These are phyloP conservation scores for Sphaerulina vaccinii DNA, from an alignment of 2,329 filamentous ascomycete genomes.

Conservation along the genomic window DNA sequence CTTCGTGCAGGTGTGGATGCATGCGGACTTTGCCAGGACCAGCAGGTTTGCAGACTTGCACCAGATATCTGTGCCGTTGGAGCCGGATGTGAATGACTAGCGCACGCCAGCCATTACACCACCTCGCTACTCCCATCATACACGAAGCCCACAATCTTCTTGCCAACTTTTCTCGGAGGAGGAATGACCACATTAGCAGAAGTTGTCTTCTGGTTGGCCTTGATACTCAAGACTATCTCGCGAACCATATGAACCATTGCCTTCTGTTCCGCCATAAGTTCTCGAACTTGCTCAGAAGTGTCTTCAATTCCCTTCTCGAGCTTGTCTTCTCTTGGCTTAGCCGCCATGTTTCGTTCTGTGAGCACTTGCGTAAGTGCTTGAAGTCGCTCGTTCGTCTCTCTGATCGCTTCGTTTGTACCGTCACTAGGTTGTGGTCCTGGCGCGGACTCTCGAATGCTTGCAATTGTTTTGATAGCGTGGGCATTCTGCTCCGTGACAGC, in stretches of 20 bases:
- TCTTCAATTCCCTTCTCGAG: slow-evolving; percentile 25
- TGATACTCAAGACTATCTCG: slow-evolving; percentile 27
- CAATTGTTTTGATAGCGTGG: slow-evolving; percentile 23
- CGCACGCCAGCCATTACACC: too few species aligned
- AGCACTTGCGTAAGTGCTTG: slow-evolving; percentile 3
- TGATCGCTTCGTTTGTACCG: slow-evolving; percentile 13
- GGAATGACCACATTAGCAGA: slow-evolving; percentile 34
- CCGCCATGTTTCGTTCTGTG: background rate
- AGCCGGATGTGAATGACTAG: too few species aligned
- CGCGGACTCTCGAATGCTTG: slow-evolving; percentile 17
- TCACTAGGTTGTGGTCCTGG: slow-evolving; percentile 2
- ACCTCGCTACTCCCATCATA: slow-evolving; percentile 37
- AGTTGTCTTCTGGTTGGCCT: slow-evolving; percentile 20
- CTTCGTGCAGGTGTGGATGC: too few species aligned
- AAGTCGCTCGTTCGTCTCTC: slow-evolving; percentile 7
- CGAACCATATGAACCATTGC: slow-evolving; percentile 31
- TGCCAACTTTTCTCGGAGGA: slow-evolving; percentile 34
- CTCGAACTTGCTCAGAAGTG: slow-evolving; percentile 28
- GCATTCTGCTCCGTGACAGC: slow-evolving; percentile 33
- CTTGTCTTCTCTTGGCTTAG: slow-evolving; percentile 4
- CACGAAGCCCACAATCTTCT: slow-evolving; percentile 35
- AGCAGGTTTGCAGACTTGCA: too few species aligned
- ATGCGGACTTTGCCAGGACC: too few species aligned
- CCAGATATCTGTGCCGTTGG: too few species aligned
- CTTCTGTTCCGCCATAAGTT: slow-evolving; percentile 29